Evolutionary conservation across 176 grass and related monocot genomes (phyloP), one percentile per base, ranked within the genome.

Genomic region (Miscanthus lutarioriparius): DNA sequence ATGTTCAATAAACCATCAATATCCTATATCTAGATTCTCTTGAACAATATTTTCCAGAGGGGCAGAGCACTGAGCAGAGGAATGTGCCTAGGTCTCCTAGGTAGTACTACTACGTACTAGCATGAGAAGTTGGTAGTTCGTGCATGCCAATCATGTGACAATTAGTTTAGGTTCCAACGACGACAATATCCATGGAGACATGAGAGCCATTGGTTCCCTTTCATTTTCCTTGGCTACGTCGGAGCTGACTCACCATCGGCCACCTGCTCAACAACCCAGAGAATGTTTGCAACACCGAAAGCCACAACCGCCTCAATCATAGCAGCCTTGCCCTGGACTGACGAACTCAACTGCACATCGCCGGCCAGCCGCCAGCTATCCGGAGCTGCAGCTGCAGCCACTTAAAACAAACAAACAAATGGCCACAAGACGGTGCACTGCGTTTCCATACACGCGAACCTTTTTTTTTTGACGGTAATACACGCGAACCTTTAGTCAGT

Each of bases 231-330:
- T 17, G 7, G 72, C 26, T 10, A 10, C 44, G 32, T 74, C 44
- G 44, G 44, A 51, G 26, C 72, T 12, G 72, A 74, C 23, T 74
- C 72, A 74, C 51, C 45, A 74, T 51, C 27, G 44, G 72, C 44
- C 43, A 51, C 44, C 72, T 30, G 72, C 72, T 74, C 44, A 74
- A 10, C 44, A 20, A 32, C 72, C 44, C 6, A 27, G 7, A 32
- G 72, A 74, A 74, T 74, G 72, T 74, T 51, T 74, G 27, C 43
- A 74, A 48, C 40, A 13, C 71, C 71, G 71, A 28, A 74, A 73
- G 13, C 14, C 6, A 58, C 7, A 7, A 58, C 53, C 53, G 61
- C 23, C 66, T 10, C 68, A 71, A 71, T 25, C 25, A 71, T 43
- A 10, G 10, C 37, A 70, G 16, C 37, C 28, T 30, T 30, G 28